phyloP scores from a whole-genome alignment of 129 eudicot genomes.

The Flaveria robusta region DNA sequence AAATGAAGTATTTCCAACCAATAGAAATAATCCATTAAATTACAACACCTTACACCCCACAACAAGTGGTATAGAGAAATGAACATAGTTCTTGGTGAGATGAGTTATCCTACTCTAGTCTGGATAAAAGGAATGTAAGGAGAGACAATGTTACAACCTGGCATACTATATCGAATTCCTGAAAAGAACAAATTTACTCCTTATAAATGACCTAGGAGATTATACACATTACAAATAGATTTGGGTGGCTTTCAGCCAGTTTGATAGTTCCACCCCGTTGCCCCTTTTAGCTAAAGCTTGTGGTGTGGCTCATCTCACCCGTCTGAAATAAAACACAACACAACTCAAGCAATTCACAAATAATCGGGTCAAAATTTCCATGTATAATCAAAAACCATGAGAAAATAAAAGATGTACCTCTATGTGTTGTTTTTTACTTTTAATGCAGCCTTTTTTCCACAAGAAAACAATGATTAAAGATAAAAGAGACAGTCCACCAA shows the following conservation, averaged over 20 bases:
- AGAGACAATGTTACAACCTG: background rate
- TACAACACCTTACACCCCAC: background rate
- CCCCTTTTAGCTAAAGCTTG: background rate
- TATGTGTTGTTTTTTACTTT: slow-evolving; percentile 47
- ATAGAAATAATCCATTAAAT: background rate
- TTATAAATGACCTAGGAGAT: background rate
- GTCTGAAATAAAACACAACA: slow-evolving; percentile 9
- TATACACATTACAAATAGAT: background rate
- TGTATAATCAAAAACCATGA: background rate
- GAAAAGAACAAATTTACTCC: background rate
- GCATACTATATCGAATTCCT: background rate
- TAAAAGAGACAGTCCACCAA: slow-evolving; percentile 42
- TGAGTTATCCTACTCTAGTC: background rate
- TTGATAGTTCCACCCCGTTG: background rate
- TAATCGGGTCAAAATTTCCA: background rate
- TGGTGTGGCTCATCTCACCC: slow-evolving; percentile 6
- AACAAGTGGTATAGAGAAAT: background rate
- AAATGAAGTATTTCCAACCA: background rate
- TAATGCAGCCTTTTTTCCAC: slow-evolving; percentile 56
- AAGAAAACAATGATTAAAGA: slow-evolving; percentile 46
- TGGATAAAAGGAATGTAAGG: background rate
- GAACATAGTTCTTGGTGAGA: too few relatives aligned
- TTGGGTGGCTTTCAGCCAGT: background rate
- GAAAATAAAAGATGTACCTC: slow-evolving; percentile 45
- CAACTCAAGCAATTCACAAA: background rate